Evolutionary conservation across 192 early-diverging fungal genomes (phyloP), one percentile per base, ranked within the genome.

Genomic region (Coemansia sp.): DNA sequence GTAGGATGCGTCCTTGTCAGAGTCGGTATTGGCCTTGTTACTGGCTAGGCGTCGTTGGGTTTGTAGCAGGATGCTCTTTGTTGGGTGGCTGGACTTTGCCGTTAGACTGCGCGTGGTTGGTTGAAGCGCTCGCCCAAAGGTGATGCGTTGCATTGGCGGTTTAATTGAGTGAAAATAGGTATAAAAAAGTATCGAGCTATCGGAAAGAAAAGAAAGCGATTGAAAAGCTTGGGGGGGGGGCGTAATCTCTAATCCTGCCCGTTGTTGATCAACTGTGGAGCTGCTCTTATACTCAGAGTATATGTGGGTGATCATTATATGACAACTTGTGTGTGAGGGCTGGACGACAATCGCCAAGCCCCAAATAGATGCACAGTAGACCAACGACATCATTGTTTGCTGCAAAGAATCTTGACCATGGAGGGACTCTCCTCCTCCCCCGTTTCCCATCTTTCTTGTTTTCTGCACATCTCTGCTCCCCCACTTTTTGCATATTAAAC

Each of bases 1-100:
- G 58, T 70, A 79, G 16, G 69, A 52, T 12, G 38, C 1, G 9
- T 52, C 20, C 2, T 20, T 20, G 16, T 61, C 11, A n/a, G 64
- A 50, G 16, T 26, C 52, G 21, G 11, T 39, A 21, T 45, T 59
- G 59, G 26, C 28, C 52, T 55, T 55, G 52, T 31, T 31, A 26
- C 26, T 55, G 2, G 52, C 28, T 28, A 26, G 6, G 52, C 52
- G 52, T 16, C 52, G 25, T 31, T 55, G 52, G 13, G 4, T 43
- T 43, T 26, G 7, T 38, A 37, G 18, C 21, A 59, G 2, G n/a
- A 20, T 45, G 2, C 9, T 45, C 6, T 16, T 45, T 20, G 14
- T 14, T 42, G 43, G 18, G 20, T 45, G 43, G 37, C 20, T 48
- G 21, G 2, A 10, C 26, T 14, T 31, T 28, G 28, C 33, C 28